These are phyloP conservation scores for Xerocomellus amylosporus DNA, from an alignment of 768 basidiomycete species.

Conservation along the genomic window DNA sequence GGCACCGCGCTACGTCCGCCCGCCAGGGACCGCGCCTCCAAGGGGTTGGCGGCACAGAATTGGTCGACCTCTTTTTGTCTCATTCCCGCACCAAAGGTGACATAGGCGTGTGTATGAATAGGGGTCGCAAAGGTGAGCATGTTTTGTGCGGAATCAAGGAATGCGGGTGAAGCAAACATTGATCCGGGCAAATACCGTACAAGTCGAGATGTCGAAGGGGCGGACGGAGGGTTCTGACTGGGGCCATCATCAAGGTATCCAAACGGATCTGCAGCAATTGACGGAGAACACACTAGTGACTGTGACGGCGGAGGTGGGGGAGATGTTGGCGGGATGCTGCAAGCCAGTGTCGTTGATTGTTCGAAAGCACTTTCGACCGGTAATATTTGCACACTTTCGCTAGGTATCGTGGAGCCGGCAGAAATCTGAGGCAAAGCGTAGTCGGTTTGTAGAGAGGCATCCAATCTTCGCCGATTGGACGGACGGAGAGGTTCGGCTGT, in stretches of 20 bases:
- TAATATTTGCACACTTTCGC: not conserved
- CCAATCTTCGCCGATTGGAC: constrained; percentile 19
- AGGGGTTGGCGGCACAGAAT: constrained; percentile 64
- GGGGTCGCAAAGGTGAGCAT: constrained; percentile 53
- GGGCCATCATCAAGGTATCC: constrained; percentile 50
- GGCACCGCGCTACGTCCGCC: constrained; percentile 58
- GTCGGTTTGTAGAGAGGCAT: not conserved
- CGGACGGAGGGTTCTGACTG: constrained; percentile 24
- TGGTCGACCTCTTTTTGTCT: constrained; percentile 81
- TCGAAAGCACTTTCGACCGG: not conserved
- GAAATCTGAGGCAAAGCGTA: not conserved
- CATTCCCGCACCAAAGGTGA: constrained; percentile 86
- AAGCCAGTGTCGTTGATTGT: not conserved
- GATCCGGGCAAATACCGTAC: constrained; percentile 27
- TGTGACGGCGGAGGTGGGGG: constrained; percentile 5
- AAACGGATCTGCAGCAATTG: constrained; percentile 50
- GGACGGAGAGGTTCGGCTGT: constrained; percentile 18
- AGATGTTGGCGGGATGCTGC: not conserved
- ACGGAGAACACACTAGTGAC: constrained; percentile 1
- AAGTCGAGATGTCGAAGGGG: constrained; percentile 24
- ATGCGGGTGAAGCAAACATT: constrained; percentile 34
- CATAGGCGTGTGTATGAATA: constrained; percentile 68
- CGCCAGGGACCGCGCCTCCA: constrained; percentile 54
- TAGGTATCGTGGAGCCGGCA: not conserved
- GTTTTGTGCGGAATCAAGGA: constrained; percentile 36